Percentiles rank a stretch among this genome's conserved stretches.
Evolutionary conservation across 495 filamentous ascomycete genomes (phyloP).

Genomic region (Clavariopsis aquatica): DNA sequence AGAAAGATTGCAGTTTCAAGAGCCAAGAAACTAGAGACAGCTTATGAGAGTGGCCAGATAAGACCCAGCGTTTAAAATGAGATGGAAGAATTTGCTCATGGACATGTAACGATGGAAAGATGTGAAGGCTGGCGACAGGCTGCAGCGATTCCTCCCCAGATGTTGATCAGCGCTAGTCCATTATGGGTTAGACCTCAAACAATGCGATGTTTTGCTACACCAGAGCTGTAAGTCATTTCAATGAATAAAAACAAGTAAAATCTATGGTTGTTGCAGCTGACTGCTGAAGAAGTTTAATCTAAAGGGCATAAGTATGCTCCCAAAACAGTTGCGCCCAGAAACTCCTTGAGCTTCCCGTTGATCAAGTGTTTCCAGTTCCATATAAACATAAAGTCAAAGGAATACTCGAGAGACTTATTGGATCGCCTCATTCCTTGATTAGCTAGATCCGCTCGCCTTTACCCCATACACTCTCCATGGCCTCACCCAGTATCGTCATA

Average conservation of each 20-base stretch:
- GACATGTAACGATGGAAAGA: too few species aligned
- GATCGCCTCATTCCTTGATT: conserved; percentile 45
- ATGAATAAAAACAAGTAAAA: too few species aligned
- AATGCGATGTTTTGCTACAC: too few species aligned
- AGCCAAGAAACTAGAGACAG: too few species aligned
- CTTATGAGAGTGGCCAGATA: not conserved
- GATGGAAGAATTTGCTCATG: too few species aligned
- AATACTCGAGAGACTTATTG: conserved; percentile 5
- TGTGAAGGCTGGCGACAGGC: not conserved
- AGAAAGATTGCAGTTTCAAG: too few species aligned
- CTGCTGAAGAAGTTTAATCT: too few species aligned
- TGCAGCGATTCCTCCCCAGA: not conserved
- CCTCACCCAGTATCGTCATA: conserved; percentile 72
- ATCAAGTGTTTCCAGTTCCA: not conserved
- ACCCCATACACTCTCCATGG: conserved; percentile 60
- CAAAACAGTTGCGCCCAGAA: not conserved
- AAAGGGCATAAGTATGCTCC: too few species aligned
- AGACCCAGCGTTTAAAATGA: too few species aligned
- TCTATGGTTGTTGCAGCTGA: too few species aligned
- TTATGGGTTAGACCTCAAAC: not conserved
- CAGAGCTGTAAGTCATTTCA: too few species aligned
- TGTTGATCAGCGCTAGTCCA: not conserved
- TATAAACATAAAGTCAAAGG: not conserved
- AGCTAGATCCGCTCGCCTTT: conserved; percentile 35
- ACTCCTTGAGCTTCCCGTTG: conserved; percentile 2